phyloP scores from a whole-genome alignment of 1,284 basidiomycete species.

The Schizophyllum amplum region DNA sequence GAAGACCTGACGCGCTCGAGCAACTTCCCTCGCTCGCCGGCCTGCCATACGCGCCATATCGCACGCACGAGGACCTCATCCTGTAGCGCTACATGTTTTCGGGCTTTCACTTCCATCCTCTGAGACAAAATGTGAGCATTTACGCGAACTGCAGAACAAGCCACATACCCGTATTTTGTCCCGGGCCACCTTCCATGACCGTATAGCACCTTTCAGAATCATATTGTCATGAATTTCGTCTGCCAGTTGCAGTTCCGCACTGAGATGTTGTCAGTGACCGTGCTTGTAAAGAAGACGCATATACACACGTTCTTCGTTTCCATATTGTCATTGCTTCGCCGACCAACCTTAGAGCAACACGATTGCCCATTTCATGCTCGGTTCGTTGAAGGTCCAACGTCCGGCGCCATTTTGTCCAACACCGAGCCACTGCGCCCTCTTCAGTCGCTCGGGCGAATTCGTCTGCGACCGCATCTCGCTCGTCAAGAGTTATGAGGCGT shows the following conservation, averaged over 20 bases:
- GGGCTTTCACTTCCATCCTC: constrained; percentile 43
- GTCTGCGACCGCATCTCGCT: constrained; percentile 40
- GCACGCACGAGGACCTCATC: constrained; percentile 58
- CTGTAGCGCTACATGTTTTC: constrained; percentile 50
- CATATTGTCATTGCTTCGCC: constrained; percentile 40
- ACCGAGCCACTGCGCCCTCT: constrained; percentile 26
- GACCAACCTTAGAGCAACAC: constrained; percentile 38
- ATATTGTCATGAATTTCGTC: constrained; percentile 33
- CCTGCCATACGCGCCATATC: constrained; percentile 64
- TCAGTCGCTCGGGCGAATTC: constrained; percentile 30
- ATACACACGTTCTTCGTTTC: constrained; percentile 47
- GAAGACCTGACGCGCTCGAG: constrained; percentile 46
- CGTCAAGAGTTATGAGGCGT: constrained; percentile 29
- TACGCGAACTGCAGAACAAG: neutral
- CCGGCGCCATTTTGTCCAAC: constrained; percentile 51
- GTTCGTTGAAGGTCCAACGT: constrained; percentile 31
- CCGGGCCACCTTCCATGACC: constrained; percentile 47
- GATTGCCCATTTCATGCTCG: constrained; percentile 35
- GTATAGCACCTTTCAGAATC: constrained; percentile 37
- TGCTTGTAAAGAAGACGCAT: constrained; percentile 2
- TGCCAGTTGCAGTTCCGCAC: constrained; percentile 36
- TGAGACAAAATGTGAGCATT: constrained; percentile 13
- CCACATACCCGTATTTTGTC: constrained; percentile 42
- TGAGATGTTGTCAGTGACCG: constrained; percentile 18
- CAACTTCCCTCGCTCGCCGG: constrained; percentile 56